phyloP scores from a whole-genome alignment of 768 basidiomycete species.

The Lenzites betulinus region DNA sequence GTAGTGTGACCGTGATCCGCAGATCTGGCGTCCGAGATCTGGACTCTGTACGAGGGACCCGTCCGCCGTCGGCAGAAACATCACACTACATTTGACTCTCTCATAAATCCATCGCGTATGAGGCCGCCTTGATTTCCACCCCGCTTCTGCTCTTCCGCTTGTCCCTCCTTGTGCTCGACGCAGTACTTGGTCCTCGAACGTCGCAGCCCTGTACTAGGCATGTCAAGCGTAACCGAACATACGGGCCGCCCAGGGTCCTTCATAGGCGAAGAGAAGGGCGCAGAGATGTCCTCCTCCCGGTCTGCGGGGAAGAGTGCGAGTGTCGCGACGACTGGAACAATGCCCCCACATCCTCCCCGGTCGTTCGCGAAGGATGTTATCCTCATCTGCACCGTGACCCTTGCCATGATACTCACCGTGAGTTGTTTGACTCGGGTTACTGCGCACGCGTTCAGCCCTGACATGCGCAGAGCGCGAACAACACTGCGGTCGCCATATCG shows the following conservation, averaged over 20 bases:
- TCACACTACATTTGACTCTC: too few relatives aligned
- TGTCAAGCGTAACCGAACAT: neutral
- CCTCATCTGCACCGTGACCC: slow-evolving; percentile 32
- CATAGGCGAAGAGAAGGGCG: neutral
- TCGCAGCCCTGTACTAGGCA: neutral
- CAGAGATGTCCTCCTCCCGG: neutral
- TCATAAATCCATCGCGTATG: neutral
- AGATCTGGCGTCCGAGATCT: neutral
- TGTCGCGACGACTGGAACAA: neutral
- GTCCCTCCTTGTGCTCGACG: too few relatives aligned
- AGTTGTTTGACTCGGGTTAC: slow-evolving; percentile 4
- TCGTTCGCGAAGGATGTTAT: slow-evolving; percentile 15
- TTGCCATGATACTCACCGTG: slow-evolving; percentile 36
- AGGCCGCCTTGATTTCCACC: neutral
- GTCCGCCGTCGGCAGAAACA: neutral
- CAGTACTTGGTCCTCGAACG: neutral
- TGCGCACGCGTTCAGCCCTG: neutral
- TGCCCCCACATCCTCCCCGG: neutral
- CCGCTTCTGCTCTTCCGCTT: neutral
- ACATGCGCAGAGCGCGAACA: slow-evolving; percentile 25
- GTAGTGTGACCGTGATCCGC: neutral
- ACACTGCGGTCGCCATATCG: slow-evolving; percentile 29
- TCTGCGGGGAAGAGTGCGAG: neutral
- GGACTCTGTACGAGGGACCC: neutral
- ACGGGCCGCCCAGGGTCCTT: neutral